phyloP scores from a whole-genome alignment of 345 rosid species.

The Barbarea vulgaris region DNA sequence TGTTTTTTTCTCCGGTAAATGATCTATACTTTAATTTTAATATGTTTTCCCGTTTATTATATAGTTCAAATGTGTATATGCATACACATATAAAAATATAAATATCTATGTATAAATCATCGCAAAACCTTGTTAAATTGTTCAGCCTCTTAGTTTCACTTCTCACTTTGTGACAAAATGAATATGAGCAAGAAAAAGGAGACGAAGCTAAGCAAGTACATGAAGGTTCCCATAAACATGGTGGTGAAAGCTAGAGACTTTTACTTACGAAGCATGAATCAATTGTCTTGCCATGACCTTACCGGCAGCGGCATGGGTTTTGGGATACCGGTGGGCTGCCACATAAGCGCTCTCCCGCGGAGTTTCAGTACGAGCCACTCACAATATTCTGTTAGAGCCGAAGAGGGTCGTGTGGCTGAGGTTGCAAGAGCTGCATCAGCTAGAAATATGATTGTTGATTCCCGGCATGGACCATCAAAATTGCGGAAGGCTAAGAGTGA shows the following conservation, averaged over 20 bases:
- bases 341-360: constrained; percentile 40
- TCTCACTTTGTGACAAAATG: background rate
- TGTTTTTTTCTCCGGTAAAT: too few relatives aligned
- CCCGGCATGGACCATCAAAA: constrained; percentile 1
- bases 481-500: constrained; percentile 28
- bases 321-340: constrained; percentile 50
- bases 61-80: background rate
- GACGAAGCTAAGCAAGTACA: constrained; percentile 44
- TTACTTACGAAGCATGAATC: constrained; percentile 51
- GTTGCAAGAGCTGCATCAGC: constrained; percentile 61
- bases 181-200: constrained; percentile 29
- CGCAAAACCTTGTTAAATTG: background rate
- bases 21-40: background rate
- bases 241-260: constrained; percentile 50
- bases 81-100: background rate
- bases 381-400: constrained; percentile 20
- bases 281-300: constrained; percentile 45
- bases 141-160: background rate
- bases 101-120: background rate
- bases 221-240: constrained; percentile 46
- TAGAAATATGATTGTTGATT: constrained; percentile 31
- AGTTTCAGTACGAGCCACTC: constrained; percentile 53
- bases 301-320: constrained; percentile 29
- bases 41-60: background rate
- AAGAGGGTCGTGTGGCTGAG: constrained; percentile 47